These are phyloP conservation scores for Pichia occidentalis DNA, from an alignment of 805 yeast species.

Conservation along the genomic window DNA sequence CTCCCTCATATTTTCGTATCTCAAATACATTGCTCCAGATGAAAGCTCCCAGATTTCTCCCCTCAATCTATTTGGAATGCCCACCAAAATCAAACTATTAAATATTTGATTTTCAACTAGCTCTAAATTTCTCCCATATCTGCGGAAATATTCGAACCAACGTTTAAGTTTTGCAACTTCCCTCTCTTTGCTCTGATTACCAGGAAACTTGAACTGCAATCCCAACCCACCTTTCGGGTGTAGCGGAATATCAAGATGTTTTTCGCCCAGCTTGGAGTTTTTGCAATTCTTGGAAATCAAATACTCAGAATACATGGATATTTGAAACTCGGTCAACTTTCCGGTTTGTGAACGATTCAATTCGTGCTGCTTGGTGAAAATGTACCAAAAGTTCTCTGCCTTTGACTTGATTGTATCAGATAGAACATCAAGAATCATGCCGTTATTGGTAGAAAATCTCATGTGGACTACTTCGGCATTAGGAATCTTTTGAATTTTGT, in stretches of 20 bases:
- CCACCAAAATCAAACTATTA: slow-evolving; percentile 78
- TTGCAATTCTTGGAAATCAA: slow-evolving; percentile 54
- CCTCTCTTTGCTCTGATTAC: slow-evolving; percentile 65
- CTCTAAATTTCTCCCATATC: slow-evolving; percentile 79
- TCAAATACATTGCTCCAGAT: slow-evolving; percentile 73
- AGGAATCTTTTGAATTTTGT: slow-evolving; percentile 82
- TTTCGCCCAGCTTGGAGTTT: slow-evolving; percentile 17
- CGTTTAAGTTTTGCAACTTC: slow-evolving; percentile 63
- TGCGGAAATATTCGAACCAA: slow-evolving; percentile 87
- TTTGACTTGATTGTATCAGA: slow-evolving; percentile 74
- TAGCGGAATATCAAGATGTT: slow-evolving; percentile 35
- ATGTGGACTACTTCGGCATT: slow-evolving; percentile 73
- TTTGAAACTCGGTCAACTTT: slow-evolving; percentile 56
- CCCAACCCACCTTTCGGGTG: slow-evolving; percentile 88
- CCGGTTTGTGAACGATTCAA: slow-evolving; percentile 56
- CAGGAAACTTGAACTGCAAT: slow-evolving; percentile 77
- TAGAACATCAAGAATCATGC: slow-evolving; percentile 55
- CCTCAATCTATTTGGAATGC: slow-evolving; percentile 87
- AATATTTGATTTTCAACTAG: slow-evolving; percentile 69
- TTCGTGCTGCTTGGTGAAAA: slow-evolving; percentile 39
- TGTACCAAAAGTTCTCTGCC: slow-evolving; percentile 73
- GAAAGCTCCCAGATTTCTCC: slow-evolving; percentile 96
- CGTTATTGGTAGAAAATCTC: slow-evolving; percentile 61
- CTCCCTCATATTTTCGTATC: slow-evolving; percentile 55
- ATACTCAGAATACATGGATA: slow-evolving; percentile 80